These are phyloP conservation scores for Coelastrella sp. DNA, from an alignment of 139 green algal species.

Conservation along the genomic window DNA sequence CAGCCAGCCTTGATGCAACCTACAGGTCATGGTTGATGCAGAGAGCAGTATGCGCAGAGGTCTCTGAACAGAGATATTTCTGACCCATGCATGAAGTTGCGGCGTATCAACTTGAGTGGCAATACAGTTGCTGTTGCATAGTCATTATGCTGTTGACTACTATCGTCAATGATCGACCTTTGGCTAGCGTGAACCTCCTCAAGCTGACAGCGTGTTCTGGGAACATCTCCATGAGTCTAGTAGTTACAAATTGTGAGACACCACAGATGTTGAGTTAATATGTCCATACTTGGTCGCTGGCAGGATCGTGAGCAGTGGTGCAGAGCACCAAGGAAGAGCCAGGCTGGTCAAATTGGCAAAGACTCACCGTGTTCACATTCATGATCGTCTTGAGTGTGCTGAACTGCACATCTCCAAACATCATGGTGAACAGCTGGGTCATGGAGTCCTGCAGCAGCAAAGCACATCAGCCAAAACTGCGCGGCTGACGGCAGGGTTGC, in stretches of 20 bases:
- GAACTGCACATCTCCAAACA: constrained; percentile 53
- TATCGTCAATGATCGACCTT: background rate
- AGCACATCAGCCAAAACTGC: background rate
- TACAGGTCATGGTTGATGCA: background rate
- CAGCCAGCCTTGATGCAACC: constrained; percentile 40
- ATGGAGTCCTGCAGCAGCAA: constrained; percentile 43
- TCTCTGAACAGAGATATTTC: background rate
- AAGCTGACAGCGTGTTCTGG: background rate
- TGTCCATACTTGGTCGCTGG: background rate
- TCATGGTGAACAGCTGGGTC: constrained; percentile 56
- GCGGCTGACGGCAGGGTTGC: too few relatives aligned
- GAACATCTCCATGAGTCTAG: too few relatives aligned
- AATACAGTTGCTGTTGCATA: too few relatives aligned
- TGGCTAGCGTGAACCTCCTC: background rate
- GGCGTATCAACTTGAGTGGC: too few relatives aligned
- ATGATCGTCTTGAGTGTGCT: constrained; percentile 44
- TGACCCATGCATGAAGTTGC: background rate
- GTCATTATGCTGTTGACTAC: background rate
- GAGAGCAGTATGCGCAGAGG: background rate
- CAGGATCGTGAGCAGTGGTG: too few relatives aligned
- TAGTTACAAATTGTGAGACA: too few relatives aligned
- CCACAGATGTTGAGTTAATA: background rate
- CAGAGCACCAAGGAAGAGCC: too few relatives aligned
- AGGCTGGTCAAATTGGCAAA: background rate
- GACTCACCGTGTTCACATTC: constrained; percentile 40